Evolutionary conservation across 2,329 filamentous ascomycete species (phyloP), one percentile per base, ranked within the genome.

Genomic region (Xylariaceae sp.): DNA sequence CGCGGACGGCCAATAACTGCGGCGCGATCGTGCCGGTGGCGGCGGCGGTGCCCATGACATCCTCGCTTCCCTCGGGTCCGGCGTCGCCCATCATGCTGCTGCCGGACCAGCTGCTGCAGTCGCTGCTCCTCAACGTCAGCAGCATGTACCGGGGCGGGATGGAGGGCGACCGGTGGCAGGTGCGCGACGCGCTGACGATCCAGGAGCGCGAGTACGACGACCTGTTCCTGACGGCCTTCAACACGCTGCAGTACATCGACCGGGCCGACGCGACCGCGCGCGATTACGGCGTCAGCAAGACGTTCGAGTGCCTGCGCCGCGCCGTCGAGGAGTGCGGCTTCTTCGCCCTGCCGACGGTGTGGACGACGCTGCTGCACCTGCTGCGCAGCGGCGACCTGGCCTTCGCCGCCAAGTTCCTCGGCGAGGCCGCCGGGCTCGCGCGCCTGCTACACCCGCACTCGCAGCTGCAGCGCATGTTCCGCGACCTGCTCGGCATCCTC

Each of bases 151-250:
- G 30, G 10, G 13, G 30, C 19, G 30, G 19, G 4, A 15, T 32
- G 21, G 14, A 25, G 9, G 13, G 15, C 21, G 30, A 22, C 9
- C 30, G 22, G 30, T 32, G 30, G 30, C 24, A 25, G 14, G 16
- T 32, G n/a, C 30, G 22, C 14, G 30, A 32, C 21, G 19, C 30
- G 4, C 30, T 32, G 19, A 25, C 22, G 19, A 32, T 32, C 14
- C 30, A 32, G 21, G 30, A 32, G 30, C 14, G 16, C 21, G 30
- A 32, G 30, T 32, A 32, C 30, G 12, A 32, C 30, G 30, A 32
- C 5, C 15, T 32, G 21, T 32, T 32, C 30, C 12, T 18, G 13
- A 25, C 22, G 13, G 22, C 22, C 22, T 32, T 32, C 30, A 18
- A 32, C n/a, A 24, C 21, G 21, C 30, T 24, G 22, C 17, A 32